Percentiles rank a stretch among this genome's conserved stretches.
Evolutionary conservation across 1,139 yeast species (phyloP).

Genomic region (Eremothecium coryli): DNA sequence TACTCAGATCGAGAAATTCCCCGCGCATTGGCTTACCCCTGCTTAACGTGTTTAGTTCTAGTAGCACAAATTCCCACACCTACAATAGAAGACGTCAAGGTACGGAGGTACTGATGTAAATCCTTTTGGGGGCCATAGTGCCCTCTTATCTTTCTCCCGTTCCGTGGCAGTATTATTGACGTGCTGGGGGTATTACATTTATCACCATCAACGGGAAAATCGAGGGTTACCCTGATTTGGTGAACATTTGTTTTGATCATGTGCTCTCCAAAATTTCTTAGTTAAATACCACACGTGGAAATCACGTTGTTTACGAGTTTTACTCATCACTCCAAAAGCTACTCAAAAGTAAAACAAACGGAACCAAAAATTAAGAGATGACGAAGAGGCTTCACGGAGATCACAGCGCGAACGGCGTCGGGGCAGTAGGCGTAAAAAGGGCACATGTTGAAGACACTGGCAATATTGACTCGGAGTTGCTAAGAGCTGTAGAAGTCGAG

Average conservation of each 20-base stretch:
- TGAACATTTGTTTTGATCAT: constrained; percentile 3
- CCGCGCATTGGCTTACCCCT: too few species aligned
- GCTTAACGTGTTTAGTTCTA: too few species aligned
- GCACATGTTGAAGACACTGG: constrained; percentile 4
- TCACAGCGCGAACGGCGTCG: constrained; percentile 3
- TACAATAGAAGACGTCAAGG: too few species aligned
- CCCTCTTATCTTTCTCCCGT: too few species aligned
- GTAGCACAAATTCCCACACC: too few species aligned
- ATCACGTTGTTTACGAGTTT: constrained; percentile 4
- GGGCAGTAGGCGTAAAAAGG: not conserved
- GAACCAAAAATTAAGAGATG: constrained; percentile 1
- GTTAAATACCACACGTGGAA: constrained; percentile 4
- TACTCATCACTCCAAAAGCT: not conserved
- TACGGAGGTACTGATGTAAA: too few species aligned
- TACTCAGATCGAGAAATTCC: too few species aligned
- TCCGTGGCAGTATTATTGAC: too few species aligned
- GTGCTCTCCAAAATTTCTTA: constrained; percentile 2
- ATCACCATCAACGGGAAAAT: too few species aligned
- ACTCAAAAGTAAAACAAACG: not conserved
- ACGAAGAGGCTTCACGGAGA: constrained; percentile 4
- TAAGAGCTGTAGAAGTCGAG: constrained; percentile 4
- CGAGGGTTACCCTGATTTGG: constrained; percentile 3
- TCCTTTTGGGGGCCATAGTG: too few species aligned
- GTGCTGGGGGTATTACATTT: too few species aligned
- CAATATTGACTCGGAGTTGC: constrained; percentile 5